phyloP scores from a whole-genome alignment of 208 protist species.

The Wallacemonas sp. region DNA sequence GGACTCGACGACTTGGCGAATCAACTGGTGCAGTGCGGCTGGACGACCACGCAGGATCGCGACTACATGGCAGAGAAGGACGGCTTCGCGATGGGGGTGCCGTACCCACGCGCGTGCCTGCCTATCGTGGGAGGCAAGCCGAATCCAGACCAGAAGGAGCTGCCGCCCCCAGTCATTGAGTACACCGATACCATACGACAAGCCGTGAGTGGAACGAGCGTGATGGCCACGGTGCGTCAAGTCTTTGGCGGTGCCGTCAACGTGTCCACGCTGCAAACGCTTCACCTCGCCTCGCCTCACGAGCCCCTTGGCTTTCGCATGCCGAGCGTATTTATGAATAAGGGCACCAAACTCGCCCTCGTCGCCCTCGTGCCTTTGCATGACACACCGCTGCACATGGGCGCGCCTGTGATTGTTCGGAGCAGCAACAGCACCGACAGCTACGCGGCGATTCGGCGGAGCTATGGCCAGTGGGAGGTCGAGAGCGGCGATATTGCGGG shows the following conservation, averaged over 20 bases:
- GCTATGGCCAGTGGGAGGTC: slow-evolving; percentile 86
- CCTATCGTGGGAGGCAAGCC: not conserved
- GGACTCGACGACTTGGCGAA: slow-evolving; percentile 63
- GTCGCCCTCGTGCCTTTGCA: slow-evolving; percentile 76
- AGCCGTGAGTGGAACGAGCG: slow-evolving; percentile 73
- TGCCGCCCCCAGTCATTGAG: slow-evolving; percentile 59
- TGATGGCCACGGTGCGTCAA: slow-evolving; percentile 81
- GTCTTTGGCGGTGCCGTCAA: slow-evolving; percentile 83
- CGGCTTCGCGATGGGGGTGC: slow-evolving; percentile 75
- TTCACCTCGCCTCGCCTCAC: slow-evolving; percentile 66
- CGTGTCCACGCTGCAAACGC: slow-evolving; percentile 49
- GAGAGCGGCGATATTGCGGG: slow-evolving; percentile 64
- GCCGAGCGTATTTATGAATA: slow-evolving; percentile 72
- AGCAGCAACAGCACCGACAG: slow-evolving; percentile 71
- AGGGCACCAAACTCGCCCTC: slow-evolving; percentile 79
- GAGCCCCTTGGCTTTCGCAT: slow-evolving; percentile 79
- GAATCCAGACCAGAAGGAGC: slow-evolving; percentile 2
- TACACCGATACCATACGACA: slow-evolving; percentile 63
- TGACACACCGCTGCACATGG: slow-evolving; percentile 80
- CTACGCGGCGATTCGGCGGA: slow-evolving; percentile 62
- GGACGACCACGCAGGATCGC: slow-evolving; percentile 56
- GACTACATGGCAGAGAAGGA: slow-evolving; percentile 31
- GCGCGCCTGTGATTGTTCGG: slow-evolving; percentile 67
- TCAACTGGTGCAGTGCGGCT: slow-evolving; percentile 66
- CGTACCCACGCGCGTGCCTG: slow-evolving; percentile 38